Conservation (phyloP, 2,329 filamentous ascomycete genomes). For the Clarireedia monteithiana region DNA sequence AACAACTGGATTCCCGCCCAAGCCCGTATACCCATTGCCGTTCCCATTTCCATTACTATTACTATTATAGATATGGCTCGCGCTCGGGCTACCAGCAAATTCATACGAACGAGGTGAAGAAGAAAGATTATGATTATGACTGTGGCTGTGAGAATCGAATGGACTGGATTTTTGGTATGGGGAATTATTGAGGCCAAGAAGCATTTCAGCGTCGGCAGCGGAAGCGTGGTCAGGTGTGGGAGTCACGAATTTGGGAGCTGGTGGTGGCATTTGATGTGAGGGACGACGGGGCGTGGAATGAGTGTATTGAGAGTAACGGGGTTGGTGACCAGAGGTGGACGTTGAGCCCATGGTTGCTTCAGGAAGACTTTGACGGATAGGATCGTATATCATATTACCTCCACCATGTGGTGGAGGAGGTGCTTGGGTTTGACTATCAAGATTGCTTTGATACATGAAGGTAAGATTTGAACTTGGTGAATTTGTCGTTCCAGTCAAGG, state of each 20-base stretch:
- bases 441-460: conserved; percentile 51
- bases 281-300: no score
- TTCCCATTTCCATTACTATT: conserved; percentile 8
- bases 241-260: conserved; percentile 29
- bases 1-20: conserved; percentile 19
- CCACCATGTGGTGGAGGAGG: conserved; percentile 28
- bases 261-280: conserved; percentile 22
- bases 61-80: not conserved
- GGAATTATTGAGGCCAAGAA: conserved; percentile 40
- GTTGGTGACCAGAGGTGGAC: no score
- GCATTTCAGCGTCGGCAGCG: conserved; percentile 38
- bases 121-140: conserved; percentile 7
- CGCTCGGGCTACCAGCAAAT: conserved; percentile 2
- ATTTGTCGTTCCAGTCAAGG: conserved; percentile 79
- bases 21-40: conserved; percentile 17
- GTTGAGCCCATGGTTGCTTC: conserved; percentile 32
- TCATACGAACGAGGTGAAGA: not conserved
- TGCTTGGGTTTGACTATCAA: no score
- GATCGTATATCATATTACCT: conserved; percentile 53
- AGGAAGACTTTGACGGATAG: conserved; percentile 47
- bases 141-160: conserved; percentile 12
- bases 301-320: no score
- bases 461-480: conserved; percentile 79
- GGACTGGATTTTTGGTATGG: conserved; percentile 25
- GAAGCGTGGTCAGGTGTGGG: conserved; percentile 29